Evolutionary conservation across 2,329 filamentous ascomycete genomes (phyloP), one percentile per base, ranked within the genome.

Genomic region (Scopulariopsis brevicaulis): DNA sequence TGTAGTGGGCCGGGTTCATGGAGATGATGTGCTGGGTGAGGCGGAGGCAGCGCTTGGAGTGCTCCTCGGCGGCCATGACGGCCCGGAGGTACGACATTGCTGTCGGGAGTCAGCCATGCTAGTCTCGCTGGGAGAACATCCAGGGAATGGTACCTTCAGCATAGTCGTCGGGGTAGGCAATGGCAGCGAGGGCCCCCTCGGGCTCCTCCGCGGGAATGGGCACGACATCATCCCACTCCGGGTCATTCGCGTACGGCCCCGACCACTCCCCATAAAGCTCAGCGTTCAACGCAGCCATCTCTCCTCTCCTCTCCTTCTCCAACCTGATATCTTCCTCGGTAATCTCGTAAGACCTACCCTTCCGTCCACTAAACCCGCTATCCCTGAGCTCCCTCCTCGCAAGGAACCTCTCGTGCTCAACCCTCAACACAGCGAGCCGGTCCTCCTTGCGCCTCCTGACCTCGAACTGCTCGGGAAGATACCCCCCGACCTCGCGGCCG

Each of bases 1-100:
- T 99, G 75, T 99, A 99, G 75, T 99, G 94, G 1, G 94, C 92
- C 18, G 94, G 89, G 71, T 99, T 99, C 81, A 96, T 85, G 60
- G 79, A 77, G 68, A 99, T 97, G 68, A 99, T 85, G 71, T 93
- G 85, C 68, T 91, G 87, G 4, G 94, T 99, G 61, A 99, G 82
- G 35, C 78, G 80, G 51, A 99, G 79, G 40, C 85, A 88, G 54
- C 94, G 82, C 24, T 86, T 80, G 25, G 88, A 91, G 75, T 87
- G 81, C 72, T 99, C 94, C 68, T 95, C 87, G 54, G 77, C 78
- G 15, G 89, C 88, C 93, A 99, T 99, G 64, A 96, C 82, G 61
- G 94, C 92, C 61, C 94, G 88, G 57, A 99, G 83, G 73, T 97
- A 99, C 52, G 89, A 86, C 74, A 96, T 94, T 53, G 90, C 92